Percentiles rank a stretch among this genome's conserved stretches.
These are phyloP conservation scores for Datura wrightii DNA, from an alignment of 257 asterid species.

Conservation along the genomic window DNA sequence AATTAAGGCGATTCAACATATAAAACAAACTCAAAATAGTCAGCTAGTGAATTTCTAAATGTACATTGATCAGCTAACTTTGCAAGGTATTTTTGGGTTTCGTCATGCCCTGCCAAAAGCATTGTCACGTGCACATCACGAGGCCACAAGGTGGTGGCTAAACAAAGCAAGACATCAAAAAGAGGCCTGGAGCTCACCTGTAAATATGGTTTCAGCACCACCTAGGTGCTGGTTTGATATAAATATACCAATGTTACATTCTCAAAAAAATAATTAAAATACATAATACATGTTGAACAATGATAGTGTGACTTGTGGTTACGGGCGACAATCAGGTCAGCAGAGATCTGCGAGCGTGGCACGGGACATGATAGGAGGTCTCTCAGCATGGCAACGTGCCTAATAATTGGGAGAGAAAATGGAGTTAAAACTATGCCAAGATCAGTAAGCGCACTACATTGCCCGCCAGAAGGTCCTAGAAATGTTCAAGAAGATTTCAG, in stretches of 20 bases:
- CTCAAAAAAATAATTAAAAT: too few species aligned
- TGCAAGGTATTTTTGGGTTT: not conserved
- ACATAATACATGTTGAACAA: not conserved
- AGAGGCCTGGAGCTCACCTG: not conserved
- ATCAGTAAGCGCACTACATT: not conserved
- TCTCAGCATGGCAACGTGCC: slow-evolving; percentile 6
- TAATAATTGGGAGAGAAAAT: slow-evolving; percentile 7
- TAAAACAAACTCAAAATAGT: too few species aligned
- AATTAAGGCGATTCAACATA: too few species aligned
- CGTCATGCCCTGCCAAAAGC: not conserved
- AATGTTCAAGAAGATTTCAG: not conserved
- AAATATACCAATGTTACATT: too few species aligned
- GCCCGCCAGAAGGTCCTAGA: not conserved
- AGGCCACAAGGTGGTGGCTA: not conserved
- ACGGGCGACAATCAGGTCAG: not conserved
- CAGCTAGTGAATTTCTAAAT: too few species aligned
- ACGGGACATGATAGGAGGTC: not conserved
- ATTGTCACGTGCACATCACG: not conserved
- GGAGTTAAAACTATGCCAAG: not conserved
- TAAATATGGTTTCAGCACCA: too few species aligned
- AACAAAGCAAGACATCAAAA: not conserved
- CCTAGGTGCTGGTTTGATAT: too few species aligned
- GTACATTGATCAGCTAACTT: too few species aligned
- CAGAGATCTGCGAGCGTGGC: not conserved
- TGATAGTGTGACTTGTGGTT: not conserved